Evolutionary conservation across 2,329 filamentous ascomycete species (phyloP).

Genomic region (Colletotrichum nymphaeae): DNA sequence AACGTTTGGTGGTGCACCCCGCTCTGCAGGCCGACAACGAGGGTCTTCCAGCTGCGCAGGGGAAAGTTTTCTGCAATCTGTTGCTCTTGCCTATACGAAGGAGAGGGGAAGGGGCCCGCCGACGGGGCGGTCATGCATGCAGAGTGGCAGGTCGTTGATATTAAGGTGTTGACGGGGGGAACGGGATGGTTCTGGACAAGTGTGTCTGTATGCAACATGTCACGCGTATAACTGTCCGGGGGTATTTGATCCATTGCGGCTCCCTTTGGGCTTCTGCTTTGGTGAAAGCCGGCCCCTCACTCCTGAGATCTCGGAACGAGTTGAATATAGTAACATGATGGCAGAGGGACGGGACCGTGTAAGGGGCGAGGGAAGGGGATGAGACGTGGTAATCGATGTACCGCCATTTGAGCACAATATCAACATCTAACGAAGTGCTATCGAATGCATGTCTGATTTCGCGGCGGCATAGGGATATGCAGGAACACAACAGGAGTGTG

Average conservation of each 20-base stretch:
- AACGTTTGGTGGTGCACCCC: background rate
- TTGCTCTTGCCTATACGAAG: background rate
- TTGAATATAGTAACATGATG: too few relatives aligned
- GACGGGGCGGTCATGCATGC: too few relatives aligned
- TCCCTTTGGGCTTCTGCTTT: conserved; percentile 6
- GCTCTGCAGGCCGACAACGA: background rate
- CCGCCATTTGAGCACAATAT: background rate
- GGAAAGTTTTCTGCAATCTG: background rate
- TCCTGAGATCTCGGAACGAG: background rate
- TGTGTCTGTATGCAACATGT: background rate
- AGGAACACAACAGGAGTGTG: background rate
- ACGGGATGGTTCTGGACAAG: background rate
- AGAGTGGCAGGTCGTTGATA: conserved; percentile 26
- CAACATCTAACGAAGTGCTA: background rate
- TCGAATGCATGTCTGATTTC: background rate
- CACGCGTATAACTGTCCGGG: conserved; percentile 1
- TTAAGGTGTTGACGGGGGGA: conserved; percentile 20
- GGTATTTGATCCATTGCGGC: conserved; percentile 9
- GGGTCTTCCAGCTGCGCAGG: conserved; percentile 18
- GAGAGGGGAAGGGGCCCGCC: background rate
- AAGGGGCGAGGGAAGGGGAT: background rate
- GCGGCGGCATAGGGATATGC: background rate
- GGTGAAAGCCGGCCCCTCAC: background rate
- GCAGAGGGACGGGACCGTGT: background rate
- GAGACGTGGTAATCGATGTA: background rate